These are phyloP conservation scores for Rickenella mellea DNA, from an alignment of 768 basidiomycete genomes.

Conservation along the genomic window DNA sequence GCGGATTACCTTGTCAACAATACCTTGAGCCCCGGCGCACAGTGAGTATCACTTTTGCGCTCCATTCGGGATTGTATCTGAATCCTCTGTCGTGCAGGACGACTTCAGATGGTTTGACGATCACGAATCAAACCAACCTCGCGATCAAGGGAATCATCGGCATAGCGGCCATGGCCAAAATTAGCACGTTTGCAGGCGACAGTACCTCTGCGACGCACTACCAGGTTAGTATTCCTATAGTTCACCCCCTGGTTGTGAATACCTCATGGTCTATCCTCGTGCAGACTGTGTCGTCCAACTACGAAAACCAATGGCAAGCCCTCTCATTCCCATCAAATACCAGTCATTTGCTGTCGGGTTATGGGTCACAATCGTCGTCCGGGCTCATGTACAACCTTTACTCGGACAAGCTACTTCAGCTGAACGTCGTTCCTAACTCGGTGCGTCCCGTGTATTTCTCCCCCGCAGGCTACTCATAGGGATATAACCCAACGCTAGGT, in stretches of 20 bases:
- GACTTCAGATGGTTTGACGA: background rate
- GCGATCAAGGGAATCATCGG: slow-evolving; percentile 66
- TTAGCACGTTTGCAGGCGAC: slow-evolving; percentile 23
- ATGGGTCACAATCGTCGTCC: background rate
- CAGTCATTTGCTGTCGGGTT: background rate
- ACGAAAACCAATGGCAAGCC: background rate
- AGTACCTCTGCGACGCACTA: slow-evolving; percentile 13
- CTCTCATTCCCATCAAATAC: background rate
- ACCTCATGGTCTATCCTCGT: no score
- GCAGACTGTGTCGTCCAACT: background rate
- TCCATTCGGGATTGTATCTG: background rate
- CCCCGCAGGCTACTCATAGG: no score
- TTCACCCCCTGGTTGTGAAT: no score
- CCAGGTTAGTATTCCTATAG: slow-evolving; percentile 14
- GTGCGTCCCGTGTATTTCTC: no score
- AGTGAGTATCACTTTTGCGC: background rate
- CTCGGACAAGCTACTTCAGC: background rate
- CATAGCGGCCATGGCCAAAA: slow-evolving; percentile 53
- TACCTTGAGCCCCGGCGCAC: slow-evolving; percentile 1
- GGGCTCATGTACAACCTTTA: background rate
- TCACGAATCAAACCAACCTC: slow-evolving; percentile 55
- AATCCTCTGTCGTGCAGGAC: no score
- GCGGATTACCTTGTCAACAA: slow-evolving; percentile 15
- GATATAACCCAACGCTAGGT: no score
- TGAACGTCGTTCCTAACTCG: background rate